Conservation (phyloP, 1,284 basidiomycete genomes). For the Leccinum insigne region DNA sequence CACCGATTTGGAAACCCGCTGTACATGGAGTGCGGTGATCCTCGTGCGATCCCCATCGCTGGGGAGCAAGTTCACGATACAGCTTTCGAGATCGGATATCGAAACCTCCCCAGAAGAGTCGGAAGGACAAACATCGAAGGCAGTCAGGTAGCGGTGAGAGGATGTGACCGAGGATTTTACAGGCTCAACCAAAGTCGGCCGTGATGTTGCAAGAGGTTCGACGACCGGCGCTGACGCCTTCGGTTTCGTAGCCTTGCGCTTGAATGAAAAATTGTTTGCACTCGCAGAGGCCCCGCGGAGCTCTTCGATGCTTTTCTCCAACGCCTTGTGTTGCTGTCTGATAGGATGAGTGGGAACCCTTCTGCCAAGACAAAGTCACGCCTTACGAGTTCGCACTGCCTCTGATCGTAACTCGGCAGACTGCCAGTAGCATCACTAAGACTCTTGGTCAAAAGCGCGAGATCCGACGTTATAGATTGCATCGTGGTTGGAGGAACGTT, state of each 20-base stretch:
- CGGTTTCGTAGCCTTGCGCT: constrained; percentile 45
- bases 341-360: constrained; percentile 14
- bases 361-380: not conserved
- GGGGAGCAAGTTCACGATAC: constrained; percentile 65
- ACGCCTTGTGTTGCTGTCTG: constrained; percentile 55
- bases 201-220: constrained; percentile 11
- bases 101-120: constrained; percentile 44
- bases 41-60: constrained; percentile 8
- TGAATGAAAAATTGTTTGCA: constrained; percentile 73
- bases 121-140: constrained; percentile 32
- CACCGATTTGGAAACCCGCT: constrained; percentile 52
- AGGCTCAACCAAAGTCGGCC: constrained; percentile 31
- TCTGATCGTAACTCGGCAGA: constrained; percentile 73
- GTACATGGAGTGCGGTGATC: constrained; percentile 57
- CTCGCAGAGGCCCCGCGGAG: constrained; percentile 46
- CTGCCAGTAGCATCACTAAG: constrained; percentile 60
- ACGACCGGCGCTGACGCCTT: constrained; percentile 14
- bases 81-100: constrained; percentile 58
- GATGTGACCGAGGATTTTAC: constrained; percentile 40
- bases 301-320: constrained; percentile 55
- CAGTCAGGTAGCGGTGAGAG: constrained; percentile 43
- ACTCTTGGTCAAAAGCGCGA: constrained; percentile 56
- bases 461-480: constrained; percentile 40
- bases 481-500: constrained; percentile 28
- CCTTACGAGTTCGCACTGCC: constrained; percentile 67